Base-by-base conservation (phyloP, 2,329 filamentous ascomycete genomes). In the Calonectria henricotiae region DNA sequence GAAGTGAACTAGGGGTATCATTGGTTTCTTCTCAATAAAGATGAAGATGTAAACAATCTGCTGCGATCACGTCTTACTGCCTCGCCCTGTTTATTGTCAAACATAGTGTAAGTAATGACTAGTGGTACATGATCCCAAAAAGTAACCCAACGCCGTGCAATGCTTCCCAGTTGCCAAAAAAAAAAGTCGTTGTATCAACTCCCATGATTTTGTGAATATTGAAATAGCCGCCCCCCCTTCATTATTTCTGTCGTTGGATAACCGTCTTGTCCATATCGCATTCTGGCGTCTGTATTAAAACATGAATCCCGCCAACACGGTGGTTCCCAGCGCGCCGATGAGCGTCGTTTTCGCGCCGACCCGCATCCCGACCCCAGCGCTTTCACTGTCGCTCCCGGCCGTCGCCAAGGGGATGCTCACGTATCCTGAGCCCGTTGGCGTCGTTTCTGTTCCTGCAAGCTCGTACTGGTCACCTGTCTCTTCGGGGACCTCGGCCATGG, bases 401-500 rank as follows among this genome's bases (percentile, higher is more conserved):
- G 76, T 75, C 13, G 73, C 67, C 37, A 72, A 30, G 2, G 76
- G 74, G 25, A 75, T 51, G 4, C 70, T 69, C 23, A 74, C 68
- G 5, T 71, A 69, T 9, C 63, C 73, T 12, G 71, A 70, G 0
- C 32, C 67, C 3, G 71, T 71, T 6, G 76, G 76, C 6, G 76
- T 75, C 13, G 47, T 60, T 41, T 62, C 71, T 2, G 75, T 76
- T 12, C 71, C 77, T 9, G 75, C 78, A 3, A 78, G 65, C 20
- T 75, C 76, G 51, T 77, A 71, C 15, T 73, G 63, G 37, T 82
- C 75, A 6, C 77, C 77, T 4, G 81, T 80, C 37, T 78, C 69
- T 13, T 80, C 75, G 25, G 83, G 83, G 12, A 79, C 73, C 3
- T 81, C 81, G 3, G 82, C 79, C 73, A 87, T 79, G 2, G 85